Percentiles rank a stretch among this genome's conserved stretches.
Evolutionary conservation across 75 land plant species (phyloP).

Genomic region (Ceratopteris richardii): DNA sequence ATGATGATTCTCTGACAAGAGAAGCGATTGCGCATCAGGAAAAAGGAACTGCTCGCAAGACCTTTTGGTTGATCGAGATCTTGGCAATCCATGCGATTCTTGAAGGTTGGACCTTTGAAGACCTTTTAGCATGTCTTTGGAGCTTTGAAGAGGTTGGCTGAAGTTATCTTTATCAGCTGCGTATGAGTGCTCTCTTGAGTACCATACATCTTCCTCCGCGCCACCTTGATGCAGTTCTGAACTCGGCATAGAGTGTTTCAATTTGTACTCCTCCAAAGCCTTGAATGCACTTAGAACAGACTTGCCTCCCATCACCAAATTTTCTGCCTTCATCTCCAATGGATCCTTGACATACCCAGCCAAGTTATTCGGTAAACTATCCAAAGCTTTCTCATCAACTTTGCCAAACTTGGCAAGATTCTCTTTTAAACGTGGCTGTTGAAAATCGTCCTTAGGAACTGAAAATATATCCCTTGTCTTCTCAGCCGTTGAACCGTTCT

Average conservation of each 20-base stretch:
- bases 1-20: background rate
- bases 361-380: too few relatives aligned
- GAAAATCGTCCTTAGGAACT: too few relatives aligned
- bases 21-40: slow-evolving; percentile 4
- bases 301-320: slow-evolving; percentile 1
- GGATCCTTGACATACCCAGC: background rate
- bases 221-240: background rate
- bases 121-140: background rate
- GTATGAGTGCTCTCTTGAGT: background rate
- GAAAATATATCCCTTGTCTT: too few relatives aligned
- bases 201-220: background rate
- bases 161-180: background rate
- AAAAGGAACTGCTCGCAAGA: slow-evolving; percentile 2
- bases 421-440: too few relatives aligned
- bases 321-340: slow-evolving; percentile 2
- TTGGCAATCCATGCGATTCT: background rate
- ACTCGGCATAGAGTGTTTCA: background rate
- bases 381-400: too few relatives aligned
- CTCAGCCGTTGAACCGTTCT: too few relatives aligned
- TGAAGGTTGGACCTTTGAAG: background rate
- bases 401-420: too few relatives aligned
- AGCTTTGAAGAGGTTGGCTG: background rate
- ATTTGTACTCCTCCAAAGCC: slow-evolving; percentile 8
- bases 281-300: slow-evolving; percentile 7
- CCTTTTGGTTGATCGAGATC: background rate